Evolutionary conservation across 768 basidiomycete species (phyloP).

Genomic region (Antrodiella citrinella): DNA sequence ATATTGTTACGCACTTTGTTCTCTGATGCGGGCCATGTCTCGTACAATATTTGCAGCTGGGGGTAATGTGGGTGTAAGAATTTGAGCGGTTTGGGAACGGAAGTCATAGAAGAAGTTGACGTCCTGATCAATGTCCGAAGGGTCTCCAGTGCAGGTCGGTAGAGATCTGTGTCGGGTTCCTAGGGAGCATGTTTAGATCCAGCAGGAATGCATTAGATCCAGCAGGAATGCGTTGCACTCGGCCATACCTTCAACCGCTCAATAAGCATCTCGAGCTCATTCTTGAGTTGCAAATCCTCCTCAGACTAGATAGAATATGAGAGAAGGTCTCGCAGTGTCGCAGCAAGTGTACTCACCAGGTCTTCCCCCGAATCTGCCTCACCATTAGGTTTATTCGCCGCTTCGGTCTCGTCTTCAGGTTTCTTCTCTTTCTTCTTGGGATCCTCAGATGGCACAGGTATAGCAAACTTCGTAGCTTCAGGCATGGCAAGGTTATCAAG

Average conservation of each 20-base stretch:
- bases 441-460: slow-evolving; percentile 65
- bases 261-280: slow-evolving; percentile 93
- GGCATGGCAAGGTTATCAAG: slow-evolving; percentile 40
- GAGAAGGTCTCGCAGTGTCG: neutral
- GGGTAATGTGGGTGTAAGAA: slow-evolving; percentile 94
- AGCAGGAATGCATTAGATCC: slow-evolving; percentile 2
- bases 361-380: slow-evolving; percentile 54
- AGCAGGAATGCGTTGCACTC: neutral
- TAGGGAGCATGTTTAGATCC: slow-evolving; percentile 25
- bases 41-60: slow-evolving; percentile 75
- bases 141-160: slow-evolving; percentile 88
- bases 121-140: slow-evolving; percentile 90
- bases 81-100: slow-evolving; percentile 97
- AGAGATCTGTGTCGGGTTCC: slow-evolving; percentile 84
- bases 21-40: slow-evolving; percentile 70
- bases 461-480: slow-evolving; percentile 46
- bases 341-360: slow-evolving; percentile 46
- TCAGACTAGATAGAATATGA: slow-evolving; percentile 55
- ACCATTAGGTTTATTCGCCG: slow-evolving; percentile 26
- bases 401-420: slow-evolving; percentile 41
- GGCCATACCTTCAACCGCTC: slow-evolving; percentile 78
- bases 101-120: slow-evolving; percentile 98
- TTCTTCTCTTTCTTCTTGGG: slow-evolving; percentile 64
- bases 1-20: slow-evolving; percentile 49
- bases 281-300: slow-evolving; percentile 89